A percentile compares a stretch with the other conserved stretches of the same genome.
Evolutionary conservation across 2,329 filamentous ascomycete species (phyloP).

Genomic region (Neofusicoccum laricinum): DNA sequence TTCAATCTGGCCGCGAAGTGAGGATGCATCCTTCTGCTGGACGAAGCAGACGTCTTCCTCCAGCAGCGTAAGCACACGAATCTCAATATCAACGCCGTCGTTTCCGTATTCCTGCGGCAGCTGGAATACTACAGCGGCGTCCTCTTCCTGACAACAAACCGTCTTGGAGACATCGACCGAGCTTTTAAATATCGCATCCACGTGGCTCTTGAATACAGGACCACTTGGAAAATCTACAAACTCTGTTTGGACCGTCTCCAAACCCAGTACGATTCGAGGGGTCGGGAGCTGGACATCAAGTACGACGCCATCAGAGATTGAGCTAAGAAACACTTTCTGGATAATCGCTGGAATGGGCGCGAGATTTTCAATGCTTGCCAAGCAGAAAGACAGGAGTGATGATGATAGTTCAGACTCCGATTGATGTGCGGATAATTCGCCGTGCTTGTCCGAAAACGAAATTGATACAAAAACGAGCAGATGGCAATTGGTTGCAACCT

Average conservation of each 20-base stretch:
- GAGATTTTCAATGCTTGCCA: constrained; percentile 23
- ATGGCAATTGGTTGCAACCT: no score
- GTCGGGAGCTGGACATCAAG: neutral
- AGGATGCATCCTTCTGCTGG: neutral
- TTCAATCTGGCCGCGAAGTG: neutral
- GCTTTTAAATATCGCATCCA: constrained; percentile 16
- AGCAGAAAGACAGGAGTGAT: no score
- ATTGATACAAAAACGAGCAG: no score
- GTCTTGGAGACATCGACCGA: constrained; percentile 29
- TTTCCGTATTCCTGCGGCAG: constrained; percentile 13
- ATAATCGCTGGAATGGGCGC: constrained; percentile 19
- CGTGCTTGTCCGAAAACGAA: no score
- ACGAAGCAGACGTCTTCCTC: constrained; percentile 16
- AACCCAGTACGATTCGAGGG: no score
- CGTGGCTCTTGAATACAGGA: neutral
- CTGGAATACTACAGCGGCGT: constrained; percentile 22
- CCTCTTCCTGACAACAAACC: constrained; percentile 35
- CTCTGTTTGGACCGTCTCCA: neutral
- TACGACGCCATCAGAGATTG: neutral
- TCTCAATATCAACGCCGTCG: neutral
- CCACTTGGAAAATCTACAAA: neutral
- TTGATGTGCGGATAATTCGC: no score
- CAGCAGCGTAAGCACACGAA: neutral
- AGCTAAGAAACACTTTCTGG: neutral
- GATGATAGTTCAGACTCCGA: no score